Evolutionary conservation across 768 basidiomycete genomes (phyloP).

Genomic region (Mycena haematopus): DNA sequence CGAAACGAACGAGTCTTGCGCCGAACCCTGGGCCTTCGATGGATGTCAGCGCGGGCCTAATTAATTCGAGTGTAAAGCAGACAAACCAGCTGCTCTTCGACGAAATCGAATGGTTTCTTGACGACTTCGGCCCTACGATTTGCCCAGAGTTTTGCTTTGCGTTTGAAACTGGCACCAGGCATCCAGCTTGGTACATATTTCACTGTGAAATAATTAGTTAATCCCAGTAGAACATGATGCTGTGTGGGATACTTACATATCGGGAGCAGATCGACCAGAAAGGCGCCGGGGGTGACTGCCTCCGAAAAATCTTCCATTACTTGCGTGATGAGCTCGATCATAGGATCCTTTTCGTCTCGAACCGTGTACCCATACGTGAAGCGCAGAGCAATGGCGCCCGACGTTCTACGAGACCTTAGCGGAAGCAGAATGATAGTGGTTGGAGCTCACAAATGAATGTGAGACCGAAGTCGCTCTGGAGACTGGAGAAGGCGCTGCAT

Average conservation of each 20-base stretch:
- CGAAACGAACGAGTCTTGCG: conserved; percentile 17
- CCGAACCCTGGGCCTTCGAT: conserved; percentile 6
- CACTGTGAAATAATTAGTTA: conserved; percentile 33
- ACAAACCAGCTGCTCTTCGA: conserved; percentile 37
- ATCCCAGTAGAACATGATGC: background rate
- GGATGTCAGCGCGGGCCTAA: background rate
- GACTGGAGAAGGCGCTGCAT: conserved; percentile 24
- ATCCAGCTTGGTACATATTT: conserved; percentile 48
- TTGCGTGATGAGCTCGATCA: conserved; percentile 8
- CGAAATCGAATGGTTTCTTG: conserved; percentile 39
- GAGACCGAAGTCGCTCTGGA: conserved; percentile 15
- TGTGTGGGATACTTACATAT: conserved; percentile 20
- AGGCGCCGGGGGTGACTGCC: conserved; percentile 32
- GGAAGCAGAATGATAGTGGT: background rate
- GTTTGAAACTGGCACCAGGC: conserved; percentile 49
- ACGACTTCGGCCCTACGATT: conserved; percentile 38
- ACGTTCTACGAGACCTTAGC: conserved; percentile 23
- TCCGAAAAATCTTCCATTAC: conserved; percentile 29
- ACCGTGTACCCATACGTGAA: conserved; percentile 28
- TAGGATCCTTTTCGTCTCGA: conserved; percentile 14
- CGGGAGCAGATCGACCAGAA: conserved; percentile 46
- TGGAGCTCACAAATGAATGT: conserved; percentile 25
- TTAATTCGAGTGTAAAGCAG: background rate
- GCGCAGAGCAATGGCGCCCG: conserved; percentile 17
- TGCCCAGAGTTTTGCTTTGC: conserved; percentile 43